Evolutionary conservation across 1,284 basidiomycete species (phyloP).

Genomic region (Pseudozyma sp.): DNA sequence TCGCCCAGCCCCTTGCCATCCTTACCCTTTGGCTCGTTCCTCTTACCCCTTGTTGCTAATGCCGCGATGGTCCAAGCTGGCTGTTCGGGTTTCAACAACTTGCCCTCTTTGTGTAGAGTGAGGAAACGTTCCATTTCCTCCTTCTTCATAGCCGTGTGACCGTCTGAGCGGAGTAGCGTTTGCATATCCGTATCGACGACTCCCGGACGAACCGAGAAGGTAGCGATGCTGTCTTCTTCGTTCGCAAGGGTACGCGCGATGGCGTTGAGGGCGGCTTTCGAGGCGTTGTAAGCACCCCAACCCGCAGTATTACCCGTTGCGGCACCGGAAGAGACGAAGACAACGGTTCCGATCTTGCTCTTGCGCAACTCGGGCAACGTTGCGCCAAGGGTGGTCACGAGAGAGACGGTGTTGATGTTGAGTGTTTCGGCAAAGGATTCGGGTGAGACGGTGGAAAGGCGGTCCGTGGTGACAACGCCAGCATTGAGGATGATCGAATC

Average conservation of each 20-base stretch:
- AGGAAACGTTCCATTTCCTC: constrained; percentile 75
- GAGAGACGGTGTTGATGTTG: constrained; percentile 85
- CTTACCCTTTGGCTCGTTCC: constrained; percentile 70
- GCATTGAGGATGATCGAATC: constrained; percentile 85
- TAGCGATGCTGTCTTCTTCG: constrained; percentile 81
- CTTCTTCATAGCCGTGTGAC: constrained; percentile 36
- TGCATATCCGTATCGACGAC: constrained; percentile 76
- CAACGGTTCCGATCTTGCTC: constrained; percentile 73
- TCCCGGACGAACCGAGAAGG: constrained; percentile 83
- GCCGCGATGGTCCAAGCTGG: constrained; percentile 79
- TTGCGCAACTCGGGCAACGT: constrained; percentile 78
- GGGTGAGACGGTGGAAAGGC: constrained; percentile 73
- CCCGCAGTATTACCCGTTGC: constrained; percentile 77
- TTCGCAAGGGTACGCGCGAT: constrained; percentile 81
- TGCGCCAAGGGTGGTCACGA: constrained; percentile 77
- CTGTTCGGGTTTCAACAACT: constrained; percentile 72
- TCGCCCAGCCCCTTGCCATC: constrained; percentile 51
- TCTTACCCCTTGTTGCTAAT: constrained; percentile 69
- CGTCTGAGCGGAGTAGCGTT: constrained; percentile 6
- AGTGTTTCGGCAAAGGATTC: constrained; percentile 72
- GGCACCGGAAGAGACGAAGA: constrained; percentile 85
- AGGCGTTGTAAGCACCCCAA: constrained; percentile 80
- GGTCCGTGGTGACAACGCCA: constrained; percentile 72
- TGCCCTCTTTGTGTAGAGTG: constrained; percentile 75
- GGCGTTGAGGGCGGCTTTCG: constrained; percentile 82